Conservation (phyloP, 2,329 filamentous ascomycete species). For the Beauveria pseudobassiana region DNA sequence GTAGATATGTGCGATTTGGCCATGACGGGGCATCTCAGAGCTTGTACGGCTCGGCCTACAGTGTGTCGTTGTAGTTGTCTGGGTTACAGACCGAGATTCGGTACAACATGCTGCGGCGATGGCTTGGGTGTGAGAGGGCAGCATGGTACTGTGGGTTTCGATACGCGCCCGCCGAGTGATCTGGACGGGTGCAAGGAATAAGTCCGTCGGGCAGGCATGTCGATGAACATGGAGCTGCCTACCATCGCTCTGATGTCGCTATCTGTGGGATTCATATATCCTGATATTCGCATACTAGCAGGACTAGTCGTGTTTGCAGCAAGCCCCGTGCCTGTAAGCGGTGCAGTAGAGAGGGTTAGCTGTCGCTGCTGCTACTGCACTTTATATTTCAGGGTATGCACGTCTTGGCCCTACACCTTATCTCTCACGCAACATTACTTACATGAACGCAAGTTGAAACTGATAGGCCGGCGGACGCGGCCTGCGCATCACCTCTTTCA, state of each 20-base stretch:
- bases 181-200: not conserved
- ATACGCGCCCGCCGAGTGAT: not conserved
- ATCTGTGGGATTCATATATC: not conserved
- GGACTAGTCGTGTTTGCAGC: conserved; percentile 1
- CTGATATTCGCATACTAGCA: not conserved
- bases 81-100: not conserved
- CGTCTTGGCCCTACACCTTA: no score
- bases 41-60: no score
- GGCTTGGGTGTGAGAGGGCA: not conserved
- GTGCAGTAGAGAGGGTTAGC: no score
- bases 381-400: no score
- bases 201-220: not conserved
- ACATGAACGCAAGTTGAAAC: not conserved
- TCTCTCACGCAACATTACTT: not conserved
- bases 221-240: not conserved
- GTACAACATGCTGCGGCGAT: not conserved
- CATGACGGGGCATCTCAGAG: no score
- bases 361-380: not conserved
- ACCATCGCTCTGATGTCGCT: not conserved
- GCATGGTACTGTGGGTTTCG: not conserved
- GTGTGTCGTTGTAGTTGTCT: no score
- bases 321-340: not conserved
- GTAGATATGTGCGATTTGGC: not conserved
- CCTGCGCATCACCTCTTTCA: not conserved
- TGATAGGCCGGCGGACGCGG: not conserved